Evolutionary conservation across 108 stramenopile genomes (phyloP), one percentile per base, ranked within the genome.

Genomic region (Parmales sp.): DNA sequence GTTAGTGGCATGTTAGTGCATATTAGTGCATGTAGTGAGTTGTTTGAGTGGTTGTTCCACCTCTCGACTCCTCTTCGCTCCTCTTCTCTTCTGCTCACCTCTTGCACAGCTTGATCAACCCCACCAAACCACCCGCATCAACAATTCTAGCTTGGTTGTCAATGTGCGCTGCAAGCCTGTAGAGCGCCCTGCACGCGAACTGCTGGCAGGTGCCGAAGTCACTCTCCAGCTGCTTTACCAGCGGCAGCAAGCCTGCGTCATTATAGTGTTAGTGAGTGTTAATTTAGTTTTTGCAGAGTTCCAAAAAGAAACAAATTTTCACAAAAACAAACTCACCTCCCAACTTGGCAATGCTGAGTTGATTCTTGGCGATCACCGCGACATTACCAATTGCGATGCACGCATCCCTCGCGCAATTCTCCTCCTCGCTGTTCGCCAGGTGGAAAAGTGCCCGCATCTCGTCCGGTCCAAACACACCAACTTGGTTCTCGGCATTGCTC

Each of bases 401-500:
- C 8, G 84, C 82, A 65, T 85, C 82, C 9, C 84, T 46, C 22
- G 67, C 67, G 45, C 80, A 81, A 20, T 74, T 65, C 67, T 85
- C 82, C 34, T 83, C 82, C 2, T 46, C 37, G 6, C 69, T 51
- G 2, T 41, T 43, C 26, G 72, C 65, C 38, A 85, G 76, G 28
- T 54, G 28, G 46, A 82, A 68, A 4, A 85, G 29, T 19, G 78
- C 54, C 28, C 49, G 29, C 26, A 85, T 51, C 45, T 83, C 82
- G 19, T 71, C 73, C 1, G 75, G 54, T 18, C 75, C 73, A 66
- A 83, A 83, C 28, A 79, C 80, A 1, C 78, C 80, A 23, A 64
- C 76, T 71, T 84, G 83, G 65, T 81, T 82, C 64, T 84, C 80
- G 22, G 78, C 73, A 65, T 84, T 83, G 38, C 82, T 65, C 0